Evolutionary conservation across 129 eudicot species (phyloP).

Genomic region (Flaveria robusta): DNA sequence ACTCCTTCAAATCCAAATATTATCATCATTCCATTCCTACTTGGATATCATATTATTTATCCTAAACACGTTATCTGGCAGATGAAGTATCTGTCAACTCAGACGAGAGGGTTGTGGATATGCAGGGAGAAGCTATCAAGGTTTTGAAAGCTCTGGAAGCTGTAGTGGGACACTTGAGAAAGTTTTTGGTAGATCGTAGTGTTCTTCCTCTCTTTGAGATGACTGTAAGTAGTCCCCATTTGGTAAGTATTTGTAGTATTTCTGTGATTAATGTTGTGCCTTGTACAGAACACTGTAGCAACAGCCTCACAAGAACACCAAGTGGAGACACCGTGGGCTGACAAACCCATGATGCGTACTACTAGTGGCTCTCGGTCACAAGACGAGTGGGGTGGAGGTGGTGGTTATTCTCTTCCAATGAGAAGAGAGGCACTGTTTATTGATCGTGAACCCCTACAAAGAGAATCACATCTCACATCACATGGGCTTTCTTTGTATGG

Average conservation of each 20-base stretch:
- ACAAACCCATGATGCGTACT: constrained; percentile 34
- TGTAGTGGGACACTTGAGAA: constrained; percentile 74
- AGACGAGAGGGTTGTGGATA: constrained; percentile 75
- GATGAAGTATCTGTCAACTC: constrained; percentile 61
- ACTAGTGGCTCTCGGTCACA: constrained; percentile 19
- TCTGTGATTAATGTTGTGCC: background rate
- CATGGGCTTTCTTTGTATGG: constrained; percentile 58
- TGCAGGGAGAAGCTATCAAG: constrained; percentile 81
- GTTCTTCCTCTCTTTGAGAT: constrained; percentile 79
- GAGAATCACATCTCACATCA: constrained; percentile 48
- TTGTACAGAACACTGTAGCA: constrained; percentile 51
- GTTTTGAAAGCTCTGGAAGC: constrained; percentile 72
- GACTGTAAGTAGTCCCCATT: constrained; percentile 47
- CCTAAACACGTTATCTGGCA: constrained; percentile 18
- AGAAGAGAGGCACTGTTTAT: constrained; percentile 58
- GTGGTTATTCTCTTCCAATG: constrained; percentile 47
- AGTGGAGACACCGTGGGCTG: constrained; percentile 59
- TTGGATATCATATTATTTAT: background rate
- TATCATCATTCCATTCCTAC: background rate
- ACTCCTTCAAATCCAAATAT: background rate
- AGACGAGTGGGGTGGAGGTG: constrained; percentile 28
- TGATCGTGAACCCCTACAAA: constrained; percentile 60
- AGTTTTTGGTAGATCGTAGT: constrained; percentile 77
- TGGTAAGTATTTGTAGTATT: background rate
- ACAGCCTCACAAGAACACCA: constrained; percentile 48